Conservation (phyloP, 164 flowering plant species). For the Brasenia schreberi region DNA sequence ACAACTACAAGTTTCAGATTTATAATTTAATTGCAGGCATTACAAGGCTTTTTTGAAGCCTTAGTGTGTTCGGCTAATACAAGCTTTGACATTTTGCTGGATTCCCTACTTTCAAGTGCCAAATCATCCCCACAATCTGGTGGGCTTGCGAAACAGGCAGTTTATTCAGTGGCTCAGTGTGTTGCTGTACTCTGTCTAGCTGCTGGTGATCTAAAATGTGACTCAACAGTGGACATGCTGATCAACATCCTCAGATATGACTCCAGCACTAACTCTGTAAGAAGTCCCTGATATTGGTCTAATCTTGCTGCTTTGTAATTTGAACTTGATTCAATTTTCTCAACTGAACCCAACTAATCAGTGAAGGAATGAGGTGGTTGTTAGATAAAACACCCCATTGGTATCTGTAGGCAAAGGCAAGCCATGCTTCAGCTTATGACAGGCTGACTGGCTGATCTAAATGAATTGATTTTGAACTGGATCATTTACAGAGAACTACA, state of each 20-base stretch:
- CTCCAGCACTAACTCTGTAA: slow-evolving; percentile 62
- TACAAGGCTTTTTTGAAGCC: slow-evolving; percentile 74
- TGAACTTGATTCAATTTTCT: no score
- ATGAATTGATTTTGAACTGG: no score
- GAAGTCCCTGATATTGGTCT: slow-evolving; percentile 6
- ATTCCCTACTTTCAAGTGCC: slow-evolving; percentile 90
- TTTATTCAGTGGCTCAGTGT: slow-evolving; percentile 90
- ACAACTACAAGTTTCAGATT: background rate
- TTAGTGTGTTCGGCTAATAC: slow-evolving; percentile 79
- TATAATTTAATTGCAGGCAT: slow-evolving; percentile 45
- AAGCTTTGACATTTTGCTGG: slow-evolving; percentile 78
- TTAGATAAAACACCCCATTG: no score
- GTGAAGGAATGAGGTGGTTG: no score
- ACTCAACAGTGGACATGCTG: slow-evolving; percentile 88
- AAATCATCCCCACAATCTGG: slow-evolving; percentile 86
- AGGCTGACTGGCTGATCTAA: no score
- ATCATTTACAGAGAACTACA: no score
- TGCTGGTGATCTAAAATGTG: slow-evolving; percentile 87
- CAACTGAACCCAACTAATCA: no score
- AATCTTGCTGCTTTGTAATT: background rate
- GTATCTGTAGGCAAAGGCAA: no score
- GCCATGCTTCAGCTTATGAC: no score
- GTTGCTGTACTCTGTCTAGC: slow-evolving; percentile 99
- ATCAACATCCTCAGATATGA: slow-evolving; percentile 69
- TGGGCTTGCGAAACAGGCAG: slow-evolving; percentile 87